These are phyloP conservation scores for Dentipellis fragilis DNA, from an alignment of 768 basidiomycete genomes.

Conservation along the genomic window DNA sequence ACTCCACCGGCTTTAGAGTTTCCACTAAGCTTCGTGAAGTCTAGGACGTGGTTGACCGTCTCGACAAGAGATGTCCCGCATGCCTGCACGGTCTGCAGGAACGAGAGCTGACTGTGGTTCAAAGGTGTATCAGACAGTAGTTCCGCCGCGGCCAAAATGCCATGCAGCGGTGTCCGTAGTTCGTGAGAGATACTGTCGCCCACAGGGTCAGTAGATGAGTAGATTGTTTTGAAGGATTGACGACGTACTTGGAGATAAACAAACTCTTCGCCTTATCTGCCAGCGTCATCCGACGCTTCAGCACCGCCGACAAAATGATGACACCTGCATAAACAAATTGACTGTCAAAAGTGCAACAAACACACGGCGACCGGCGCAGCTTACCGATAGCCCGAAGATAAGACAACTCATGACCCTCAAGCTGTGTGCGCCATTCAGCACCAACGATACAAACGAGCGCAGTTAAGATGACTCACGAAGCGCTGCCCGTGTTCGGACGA, in stretches of 20 bases:
- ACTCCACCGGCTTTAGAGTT: constrained; percentile 71
- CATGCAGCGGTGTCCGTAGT: constrained; percentile 84
- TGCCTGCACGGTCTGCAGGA: constrained; percentile 87
- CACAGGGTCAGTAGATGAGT: background rate
- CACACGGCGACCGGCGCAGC: background rate
- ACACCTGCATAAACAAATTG: constrained; percentile 39
- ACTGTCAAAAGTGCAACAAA: constrained; percentile 2
- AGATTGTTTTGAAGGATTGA: background rate
- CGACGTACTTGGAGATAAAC: constrained; percentile 79
- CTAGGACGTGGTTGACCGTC: constrained; percentile 93
- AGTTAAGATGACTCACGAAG: constrained; percentile 41
- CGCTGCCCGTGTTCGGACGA: constrained; percentile 70
- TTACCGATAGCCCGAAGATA: constrained; percentile 84
- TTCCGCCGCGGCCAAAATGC: constrained; percentile 91
- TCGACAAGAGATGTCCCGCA: constrained; percentile 94
- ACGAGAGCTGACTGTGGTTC: constrained; percentile 73
- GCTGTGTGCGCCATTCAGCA: constrained; percentile 26
- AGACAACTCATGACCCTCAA: constrained; percentile 85
- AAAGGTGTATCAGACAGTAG: constrained; percentile 79
- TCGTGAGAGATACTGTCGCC: constrained; percentile 74
- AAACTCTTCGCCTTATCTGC: constrained; percentile 91
- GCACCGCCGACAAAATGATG: constrained; percentile 85
- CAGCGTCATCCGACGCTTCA: constrained; percentile 86
- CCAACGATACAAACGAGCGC: background rate
- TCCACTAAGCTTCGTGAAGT: constrained; percentile 91